Percentiles rank a stretch among this genome's conserved stretches.
Conservation (phyloP, 495 filamentous ascomycete genomes). For the Pseudoneurospora amorphoporcata region DNA sequence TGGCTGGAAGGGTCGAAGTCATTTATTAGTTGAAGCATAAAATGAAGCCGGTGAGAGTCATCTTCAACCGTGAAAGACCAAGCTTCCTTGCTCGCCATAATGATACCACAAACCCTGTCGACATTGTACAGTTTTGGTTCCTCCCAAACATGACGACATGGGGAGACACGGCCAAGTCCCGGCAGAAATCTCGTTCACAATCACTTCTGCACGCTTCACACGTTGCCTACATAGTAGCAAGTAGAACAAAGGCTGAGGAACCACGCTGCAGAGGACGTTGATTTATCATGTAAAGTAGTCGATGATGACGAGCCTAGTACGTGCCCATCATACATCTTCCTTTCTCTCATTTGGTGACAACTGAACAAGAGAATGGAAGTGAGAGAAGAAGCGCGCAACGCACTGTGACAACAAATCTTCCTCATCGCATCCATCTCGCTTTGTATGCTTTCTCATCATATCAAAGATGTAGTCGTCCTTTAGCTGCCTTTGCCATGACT, state of each 20-base stretch:
- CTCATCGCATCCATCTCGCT: background rate
- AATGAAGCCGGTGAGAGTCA: background rate
- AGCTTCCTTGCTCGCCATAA: background rate
- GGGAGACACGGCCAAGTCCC: background rate
- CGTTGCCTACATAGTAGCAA: background rate
- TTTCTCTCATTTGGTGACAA: background rate
- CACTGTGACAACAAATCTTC: background rate
- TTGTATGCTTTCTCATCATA: background rate
- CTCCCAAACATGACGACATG: too few species aligned
- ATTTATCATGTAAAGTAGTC: background rate
- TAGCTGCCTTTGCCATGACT: background rate
- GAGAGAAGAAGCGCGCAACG: background rate
- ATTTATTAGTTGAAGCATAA: background rate
- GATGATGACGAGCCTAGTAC: background rate
- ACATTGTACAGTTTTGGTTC: too few species aligned
- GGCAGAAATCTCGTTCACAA: background rate
- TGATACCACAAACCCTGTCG: background rate
- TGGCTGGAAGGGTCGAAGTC: background rate
- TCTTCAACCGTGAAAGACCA: background rate
- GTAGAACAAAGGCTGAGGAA: background rate
- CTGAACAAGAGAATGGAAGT: background rate
- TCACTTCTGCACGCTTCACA: background rate
- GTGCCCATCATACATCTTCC: background rate
- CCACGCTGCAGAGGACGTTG: background rate
- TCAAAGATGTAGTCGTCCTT: background rate